phyloP scores from a whole-genome alignment of 2,329 filamentous ascomycete genomes.

The Trichothecium roseum region DNA sequence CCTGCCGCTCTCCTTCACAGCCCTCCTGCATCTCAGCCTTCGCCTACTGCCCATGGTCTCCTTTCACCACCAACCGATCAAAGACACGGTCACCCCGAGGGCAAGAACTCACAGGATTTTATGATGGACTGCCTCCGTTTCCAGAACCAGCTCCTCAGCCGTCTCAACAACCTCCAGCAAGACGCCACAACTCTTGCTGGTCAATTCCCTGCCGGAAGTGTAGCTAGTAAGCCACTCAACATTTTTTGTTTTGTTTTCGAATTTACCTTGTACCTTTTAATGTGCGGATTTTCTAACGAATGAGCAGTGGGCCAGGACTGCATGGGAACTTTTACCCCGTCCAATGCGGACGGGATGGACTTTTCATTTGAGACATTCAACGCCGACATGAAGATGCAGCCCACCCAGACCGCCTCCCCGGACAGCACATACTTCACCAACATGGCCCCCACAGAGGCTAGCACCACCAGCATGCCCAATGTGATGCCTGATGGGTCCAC shows the following conservation, averaged over 20 bases:
- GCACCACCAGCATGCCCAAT: not conserved
- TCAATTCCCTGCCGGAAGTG: not conserved
- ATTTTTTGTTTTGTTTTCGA: too few relatives aligned
- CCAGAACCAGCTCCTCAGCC: conserved; percentile 13
- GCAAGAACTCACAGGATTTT: conserved; percentile 10
- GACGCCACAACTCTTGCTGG: conserved; percentile 4
- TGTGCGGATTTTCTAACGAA: too few relatives aligned
- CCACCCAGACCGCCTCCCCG: conserved; percentile 1
- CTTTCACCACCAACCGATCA: conserved; percentile 3
- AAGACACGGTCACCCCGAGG: not conserved
- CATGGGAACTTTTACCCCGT: too few relatives aligned
- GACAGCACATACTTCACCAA: conserved; percentile 1
- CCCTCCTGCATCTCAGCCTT: conserved; percentile 9
- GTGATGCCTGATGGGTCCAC: conserved; percentile 3
- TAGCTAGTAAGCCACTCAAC: not conserved
- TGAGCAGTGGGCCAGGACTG: too few relatives aligned
- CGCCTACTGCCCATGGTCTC: conserved; percentile 6
- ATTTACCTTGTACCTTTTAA: too few relatives aligned
- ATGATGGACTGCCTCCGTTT: conserved; percentile 14
- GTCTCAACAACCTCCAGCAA: conserved; percentile 10
- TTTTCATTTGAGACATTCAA: conserved; percentile 11
- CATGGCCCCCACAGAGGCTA: not conserved
- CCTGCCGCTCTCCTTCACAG: conserved; percentile 8
- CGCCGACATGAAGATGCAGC: conserved; percentile 4
- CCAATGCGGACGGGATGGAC: conserved; percentile 10